phyloP scores from a whole-genome alignment of 179 eudicot genomes.

The Beta macrorhiza region DNA sequence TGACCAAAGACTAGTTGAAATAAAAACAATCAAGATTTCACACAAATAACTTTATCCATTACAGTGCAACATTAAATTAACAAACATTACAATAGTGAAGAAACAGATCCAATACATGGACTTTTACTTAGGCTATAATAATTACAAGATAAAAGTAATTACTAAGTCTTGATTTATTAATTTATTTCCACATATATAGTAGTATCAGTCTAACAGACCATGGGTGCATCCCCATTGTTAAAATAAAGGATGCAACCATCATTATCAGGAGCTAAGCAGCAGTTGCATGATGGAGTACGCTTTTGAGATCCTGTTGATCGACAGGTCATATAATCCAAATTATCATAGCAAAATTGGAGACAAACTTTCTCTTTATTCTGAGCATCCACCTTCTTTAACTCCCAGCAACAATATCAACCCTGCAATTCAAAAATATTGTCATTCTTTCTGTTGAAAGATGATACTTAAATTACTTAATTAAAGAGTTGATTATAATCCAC shows the following conservation, averaged over 20 bases:
- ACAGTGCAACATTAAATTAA: too few relatives aligned
- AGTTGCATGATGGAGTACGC: slow-evolving; percentile 13
- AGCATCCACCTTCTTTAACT: slow-evolving; percentile 18
- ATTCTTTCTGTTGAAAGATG: too few relatives aligned
- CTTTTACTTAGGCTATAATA: background rate
- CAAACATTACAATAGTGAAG: too few relatives aligned
- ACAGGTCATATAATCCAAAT: slow-evolving; percentile 21
- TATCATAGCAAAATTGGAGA: slow-evolving; percentile 15
- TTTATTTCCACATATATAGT: too few relatives aligned
- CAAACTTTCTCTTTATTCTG: slow-evolving; percentile 17
- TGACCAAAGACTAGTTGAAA: too few relatives aligned
- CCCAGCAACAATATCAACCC: slow-evolving; percentile 20
- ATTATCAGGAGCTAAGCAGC: slow-evolving; percentile 15
- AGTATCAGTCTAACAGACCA: background rate
- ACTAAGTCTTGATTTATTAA: background rate
- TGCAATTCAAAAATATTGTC: background rate
- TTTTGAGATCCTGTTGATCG: slow-evolving; percentile 13
- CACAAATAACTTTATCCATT: too few relatives aligned
- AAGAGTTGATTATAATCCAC: too few relatives aligned
- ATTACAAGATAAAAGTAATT: background rate
- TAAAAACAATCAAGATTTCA: too few relatives aligned
- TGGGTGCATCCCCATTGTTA: background rate
- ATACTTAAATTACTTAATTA: too few relatives aligned
- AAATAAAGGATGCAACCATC: slow-evolving; percentile 17
- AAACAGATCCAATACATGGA: background rate